These are phyloP conservation scores for Hygrophila difformis DNA, from an alignment of 257 asterid genomes.

Conservation along the genomic window DNA sequence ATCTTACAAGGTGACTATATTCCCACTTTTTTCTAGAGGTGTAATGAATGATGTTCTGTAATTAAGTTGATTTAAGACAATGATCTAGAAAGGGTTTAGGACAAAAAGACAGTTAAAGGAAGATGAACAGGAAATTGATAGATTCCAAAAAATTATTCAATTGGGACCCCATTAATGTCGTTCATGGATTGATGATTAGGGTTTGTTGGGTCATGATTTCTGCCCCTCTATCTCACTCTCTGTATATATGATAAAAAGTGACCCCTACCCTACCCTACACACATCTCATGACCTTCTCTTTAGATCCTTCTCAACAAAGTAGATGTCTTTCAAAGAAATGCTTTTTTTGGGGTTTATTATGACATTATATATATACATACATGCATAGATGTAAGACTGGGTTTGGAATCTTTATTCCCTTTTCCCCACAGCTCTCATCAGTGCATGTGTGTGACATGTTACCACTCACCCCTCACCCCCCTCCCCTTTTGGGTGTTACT, in stretches of 20 bases:
- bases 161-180: not conserved
- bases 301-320: not conserved
- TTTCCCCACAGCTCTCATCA: not conserved
- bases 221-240: no score
- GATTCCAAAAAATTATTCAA: not conserved
- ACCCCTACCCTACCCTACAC: not conserved
- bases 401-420: not conserved
- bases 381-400: no score
- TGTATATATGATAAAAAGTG: not conserved
- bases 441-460: slow-evolving; percentile 43
- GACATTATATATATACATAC: no score
- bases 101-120: not conserved
- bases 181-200: not conserved
- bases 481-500: slow-evolving; percentile 30
- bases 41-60: no score
- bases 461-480: slow-evolving; percentile 26
- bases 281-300: not conserved
- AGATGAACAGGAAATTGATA: not conserved
- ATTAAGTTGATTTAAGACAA: no score
- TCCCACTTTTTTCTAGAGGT: no score
- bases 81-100: not conserved
- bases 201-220: not conserved
- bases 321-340: not conserved
- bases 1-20: no score
- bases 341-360: not conserved